A percentile compares a stretch with the other conserved stretches of the same genome.
phyloP scores from a whole-genome alignment of 139 green algal genomes.

The Nannochloris sp. region DNA sequence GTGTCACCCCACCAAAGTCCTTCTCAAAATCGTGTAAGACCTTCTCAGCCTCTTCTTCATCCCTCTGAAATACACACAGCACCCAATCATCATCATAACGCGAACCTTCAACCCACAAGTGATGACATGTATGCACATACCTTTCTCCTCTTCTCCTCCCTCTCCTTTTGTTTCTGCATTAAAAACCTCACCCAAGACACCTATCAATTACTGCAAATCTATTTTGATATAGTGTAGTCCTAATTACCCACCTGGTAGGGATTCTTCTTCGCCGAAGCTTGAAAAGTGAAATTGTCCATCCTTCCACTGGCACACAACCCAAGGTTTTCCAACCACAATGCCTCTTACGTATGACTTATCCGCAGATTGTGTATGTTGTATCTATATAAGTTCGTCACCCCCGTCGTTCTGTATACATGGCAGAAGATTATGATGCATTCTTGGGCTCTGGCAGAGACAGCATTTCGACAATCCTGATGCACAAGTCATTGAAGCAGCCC shows the following conservation, averaged over 20 bases:
- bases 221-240: not conserved
- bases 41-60: slow-evolving; percentile 69
- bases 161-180: slow-evolving; percentile 75
- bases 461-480: too few species aligned
- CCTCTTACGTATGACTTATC: too few species aligned
- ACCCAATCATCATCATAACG: not conserved
- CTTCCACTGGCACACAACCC: not conserved
- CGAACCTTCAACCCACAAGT: too few species aligned
- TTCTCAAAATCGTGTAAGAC: slow-evolving; percentile 91
- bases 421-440: too few species aligned
- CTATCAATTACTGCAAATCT: not conserved
- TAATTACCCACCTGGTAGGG: slow-evolving; percentile 47
- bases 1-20: slow-evolving; percentile 46
- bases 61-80: slow-evolving; percentile 41
- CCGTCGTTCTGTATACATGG: too few species aligned
- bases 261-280: slow-evolving; percentile 71
- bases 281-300: slow-evolving; percentile 14
- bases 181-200: not conserved
- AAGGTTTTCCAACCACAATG: not conserved
- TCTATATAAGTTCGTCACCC: too few species aligned
- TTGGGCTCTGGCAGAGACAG: too few species aligned
- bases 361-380: too few species aligned
- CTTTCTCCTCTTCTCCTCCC: slow-evolving; percentile 75
- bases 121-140: slow-evolving; percentile 18
- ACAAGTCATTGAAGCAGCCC: too few species aligned